phyloP scores from a whole-genome alignment of 345 rosid species.

The Eucalyptus pauciflora region DNA sequence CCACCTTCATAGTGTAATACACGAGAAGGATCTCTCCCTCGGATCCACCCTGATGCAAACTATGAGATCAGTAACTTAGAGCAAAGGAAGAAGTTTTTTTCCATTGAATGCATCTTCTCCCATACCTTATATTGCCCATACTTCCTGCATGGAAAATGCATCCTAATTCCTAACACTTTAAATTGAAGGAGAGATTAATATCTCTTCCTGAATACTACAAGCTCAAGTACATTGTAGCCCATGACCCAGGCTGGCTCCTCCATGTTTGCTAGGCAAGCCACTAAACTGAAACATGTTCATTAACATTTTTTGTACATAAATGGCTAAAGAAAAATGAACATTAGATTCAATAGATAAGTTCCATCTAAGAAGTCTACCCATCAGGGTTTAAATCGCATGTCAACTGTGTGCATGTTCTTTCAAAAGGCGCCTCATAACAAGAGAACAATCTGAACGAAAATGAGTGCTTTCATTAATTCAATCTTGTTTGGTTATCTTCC shows the following conservation, averaged over 20 bases:
- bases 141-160: background rate
- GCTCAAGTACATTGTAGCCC: background rate
- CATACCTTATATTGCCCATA: background rate
- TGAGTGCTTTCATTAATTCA: background rate
- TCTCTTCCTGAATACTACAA: background rate
- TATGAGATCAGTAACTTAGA: background rate
- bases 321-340: background rate
- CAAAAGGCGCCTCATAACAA: background rate
- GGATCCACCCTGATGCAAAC: slow-evolving; percentile 66
- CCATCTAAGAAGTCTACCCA: background rate
- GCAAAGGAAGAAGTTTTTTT: background rate
- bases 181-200: background rate
- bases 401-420: background rate
- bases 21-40: slow-evolving; percentile 77
- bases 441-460: background rate
- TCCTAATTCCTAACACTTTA: background rate
- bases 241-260: background rate
- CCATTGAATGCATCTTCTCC: background rate
- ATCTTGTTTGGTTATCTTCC: background rate
- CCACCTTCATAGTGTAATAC: slow-evolving; percentile 95
- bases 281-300: background rate
- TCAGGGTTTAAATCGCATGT: background rate
- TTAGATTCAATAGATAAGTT: background rate
- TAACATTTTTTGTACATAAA: background rate
- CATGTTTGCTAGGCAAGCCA: background rate